Conservation (phyloP, 73 alveolate species). For the Tetrahymena borealis region DNA sequence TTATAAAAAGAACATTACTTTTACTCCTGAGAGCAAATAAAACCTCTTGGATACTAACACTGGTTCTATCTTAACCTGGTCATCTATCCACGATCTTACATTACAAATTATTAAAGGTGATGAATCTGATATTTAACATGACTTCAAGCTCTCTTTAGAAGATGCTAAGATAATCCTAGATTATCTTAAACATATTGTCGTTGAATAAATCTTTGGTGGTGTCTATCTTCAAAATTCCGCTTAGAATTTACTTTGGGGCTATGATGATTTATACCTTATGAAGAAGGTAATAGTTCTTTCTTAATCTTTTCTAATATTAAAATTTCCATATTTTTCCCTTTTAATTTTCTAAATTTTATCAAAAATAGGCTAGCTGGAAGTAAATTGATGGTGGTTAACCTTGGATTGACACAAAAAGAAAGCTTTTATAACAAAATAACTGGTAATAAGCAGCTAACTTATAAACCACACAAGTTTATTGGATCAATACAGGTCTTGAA, state of each 20-base stretch:
- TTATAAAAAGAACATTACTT: not conserved
- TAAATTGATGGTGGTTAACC: not conserved
- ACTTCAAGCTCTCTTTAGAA: not conserved
- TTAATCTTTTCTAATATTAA: not conserved
- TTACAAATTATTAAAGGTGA: not conserved
- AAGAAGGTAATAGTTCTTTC: not conserved
- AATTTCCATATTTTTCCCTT: not conserved
- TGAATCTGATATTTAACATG: not conserved
- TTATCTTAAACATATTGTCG: not conserved
- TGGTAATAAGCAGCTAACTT: not conserved
- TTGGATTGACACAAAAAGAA: not conserved
- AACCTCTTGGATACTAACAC: not conserved
- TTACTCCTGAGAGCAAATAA: not conserved
- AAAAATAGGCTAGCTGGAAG: constrained; percentile 4
- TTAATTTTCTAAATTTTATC: not conserved
- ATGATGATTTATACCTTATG: not conserved
- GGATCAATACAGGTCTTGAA: not conserved
- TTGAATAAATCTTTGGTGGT: not conserved
- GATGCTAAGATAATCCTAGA: not conserved
- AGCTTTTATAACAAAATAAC: not conserved
- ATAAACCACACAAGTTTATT: not conserved
- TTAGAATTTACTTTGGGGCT: not conserved
- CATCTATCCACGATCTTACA: not conserved
- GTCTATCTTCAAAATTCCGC: not conserved
- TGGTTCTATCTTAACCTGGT: not conserved